These are phyloP conservation scores for Lagerstroemia speciosa DNA, from an alignment of 345 rosid genomes.

Conservation along the genomic window DNA sequence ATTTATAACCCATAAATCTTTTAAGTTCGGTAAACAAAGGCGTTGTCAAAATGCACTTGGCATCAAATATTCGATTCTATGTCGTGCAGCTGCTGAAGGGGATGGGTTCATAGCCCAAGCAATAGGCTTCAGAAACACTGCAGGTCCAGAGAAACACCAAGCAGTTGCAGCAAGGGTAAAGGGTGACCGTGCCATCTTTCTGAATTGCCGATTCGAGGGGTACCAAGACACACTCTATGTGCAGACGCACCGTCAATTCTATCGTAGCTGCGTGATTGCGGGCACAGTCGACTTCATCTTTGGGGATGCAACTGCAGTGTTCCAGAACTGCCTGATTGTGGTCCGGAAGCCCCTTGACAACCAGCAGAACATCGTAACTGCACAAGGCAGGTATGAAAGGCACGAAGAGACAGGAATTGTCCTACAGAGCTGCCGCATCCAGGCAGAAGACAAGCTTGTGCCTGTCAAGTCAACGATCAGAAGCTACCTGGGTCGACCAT, in stretches of 20 bases:
- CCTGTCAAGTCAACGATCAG: conserved; percentile 26
- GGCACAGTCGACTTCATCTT: conserved; percentile 86
- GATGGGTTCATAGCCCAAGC: conserved; percentile 58
- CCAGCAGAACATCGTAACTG: conserved; percentile 55
- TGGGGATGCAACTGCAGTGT: conserved; percentile 70
- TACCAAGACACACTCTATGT: conserved; percentile 63
- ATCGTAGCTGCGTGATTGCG: conserved; percentile 49
- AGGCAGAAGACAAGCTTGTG: conserved; percentile 33
- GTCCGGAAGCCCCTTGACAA: conserved; percentile 45
- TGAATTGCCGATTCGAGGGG: conserved; percentile 73
- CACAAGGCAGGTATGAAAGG: conserved; percentile 53
- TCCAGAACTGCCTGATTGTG: conserved; percentile 62
- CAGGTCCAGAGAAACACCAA: conserved; percentile 60
- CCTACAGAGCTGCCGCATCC: conserved; percentile 54
- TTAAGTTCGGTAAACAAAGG: background rate
- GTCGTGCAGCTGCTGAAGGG: conserved; percentile 44
- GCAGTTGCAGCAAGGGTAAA: conserved; percentile 75
- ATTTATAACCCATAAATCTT: background rate
- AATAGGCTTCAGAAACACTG: conserved; percentile 83
- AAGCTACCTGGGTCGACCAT: conserved; percentile 78
- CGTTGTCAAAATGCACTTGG: background rate
- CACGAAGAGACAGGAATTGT: conserved; percentile 68
- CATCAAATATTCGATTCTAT: background rate
- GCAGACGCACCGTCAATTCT: conserved; percentile 78
- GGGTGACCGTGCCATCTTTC: conserved; percentile 55